Evolutionary conservation across 768 basidiomycete genomes (phyloP).

Genomic region (Cyclocybe cylindracea): DNA sequence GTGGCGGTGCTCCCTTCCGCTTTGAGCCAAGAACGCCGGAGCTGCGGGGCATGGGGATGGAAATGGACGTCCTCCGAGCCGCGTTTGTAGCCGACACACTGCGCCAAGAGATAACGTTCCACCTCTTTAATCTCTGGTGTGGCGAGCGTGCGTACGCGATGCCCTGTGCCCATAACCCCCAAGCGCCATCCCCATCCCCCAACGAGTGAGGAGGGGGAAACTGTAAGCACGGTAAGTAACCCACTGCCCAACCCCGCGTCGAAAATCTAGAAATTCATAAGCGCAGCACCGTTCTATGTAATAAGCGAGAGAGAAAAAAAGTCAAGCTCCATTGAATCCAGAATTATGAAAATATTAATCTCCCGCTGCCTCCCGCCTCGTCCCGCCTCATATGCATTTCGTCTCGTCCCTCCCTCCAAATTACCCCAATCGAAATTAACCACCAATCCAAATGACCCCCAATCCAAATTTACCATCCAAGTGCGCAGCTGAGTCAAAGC

Average conservation of each 20-base stretch:
- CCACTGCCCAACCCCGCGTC: slow-evolving; percentile 3
- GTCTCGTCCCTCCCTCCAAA: too few species aligned
- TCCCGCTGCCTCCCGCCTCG: background rate
- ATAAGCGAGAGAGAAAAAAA: slow-evolving; percentile 13
- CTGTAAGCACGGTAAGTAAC: too few species aligned
- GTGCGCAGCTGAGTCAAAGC: background rate
- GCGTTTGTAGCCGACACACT: too few species aligned
- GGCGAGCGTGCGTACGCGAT: background rate
- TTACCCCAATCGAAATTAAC: too few species aligned
- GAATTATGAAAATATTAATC: slow-evolving; percentile 3
- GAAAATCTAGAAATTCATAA: slow-evolving; percentile 1
- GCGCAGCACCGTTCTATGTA: slow-evolving; percentile 14
- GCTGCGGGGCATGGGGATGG: background rate
- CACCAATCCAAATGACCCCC: too few species aligned
- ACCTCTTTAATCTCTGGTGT: too few species aligned
- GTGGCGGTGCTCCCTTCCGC: background rate
- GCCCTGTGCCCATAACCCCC: background rate
- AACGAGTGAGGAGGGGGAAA: background rate
- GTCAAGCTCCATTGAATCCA: slow-evolving; percentile 15
- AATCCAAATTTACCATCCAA: too few species aligned
- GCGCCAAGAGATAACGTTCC: too few species aligned
- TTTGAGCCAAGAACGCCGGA: background rate
- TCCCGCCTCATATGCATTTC: background rate
- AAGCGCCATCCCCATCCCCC: background rate
- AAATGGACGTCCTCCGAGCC: too few species aligned